Conservation (phyloP, 116 monocot species). For the Zostera marina region DNA sequence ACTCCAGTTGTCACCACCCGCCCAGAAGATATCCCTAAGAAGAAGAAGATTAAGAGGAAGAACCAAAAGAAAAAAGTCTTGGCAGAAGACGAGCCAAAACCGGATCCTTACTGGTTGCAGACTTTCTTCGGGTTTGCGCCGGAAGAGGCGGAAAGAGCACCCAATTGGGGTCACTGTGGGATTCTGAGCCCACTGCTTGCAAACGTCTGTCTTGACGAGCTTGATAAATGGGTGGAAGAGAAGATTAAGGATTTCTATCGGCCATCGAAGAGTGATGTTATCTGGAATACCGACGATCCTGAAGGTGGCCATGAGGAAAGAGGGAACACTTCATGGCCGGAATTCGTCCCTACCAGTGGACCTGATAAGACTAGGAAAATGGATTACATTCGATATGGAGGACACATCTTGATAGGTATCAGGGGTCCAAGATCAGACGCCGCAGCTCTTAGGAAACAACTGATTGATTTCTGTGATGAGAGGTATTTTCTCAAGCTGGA, state of each 20-base stretch:
- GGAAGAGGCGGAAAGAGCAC: slow-evolving; percentile 63
- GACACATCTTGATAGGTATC: slow-evolving; percentile 64
- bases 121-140: slow-evolving; percentile 94
- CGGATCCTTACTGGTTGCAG: slow-evolving; percentile 94
- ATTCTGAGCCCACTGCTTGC: slow-evolving; percentile 67
- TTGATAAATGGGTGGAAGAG: slow-evolving; percentile 87
- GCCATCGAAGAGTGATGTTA: slow-evolving; percentile 76
- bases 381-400: slow-evolving; percentile 83
- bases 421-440: slow-evolving; percentile 89
- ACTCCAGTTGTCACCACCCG: slow-evolving; percentile 48
- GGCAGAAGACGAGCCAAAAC: slow-evolving; percentile 91
- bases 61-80: slow-evolving; percentile 84
- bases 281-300: slow-evolving; percentile 42
- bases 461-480: slow-evolving; percentile 73
- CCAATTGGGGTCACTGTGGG: slow-evolving; percentile 91
- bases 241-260: slow-evolving; percentile 74
- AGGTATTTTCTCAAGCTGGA: slow-evolving; percentile 69
- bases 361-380: slow-evolving; percentile 95
- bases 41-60: slow-evolving; percentile 88
- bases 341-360: slow-evolving; percentile 92
- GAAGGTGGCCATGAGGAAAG: slow-evolving; percentile 35
- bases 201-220: slow-evolving; percentile 65
- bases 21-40: slow-evolving; percentile 34
- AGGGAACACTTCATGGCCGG: slow-evolving; percentile 94
- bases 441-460: slow-evolving; percentile 59